phyloP scores from a whole-genome alignment of 805 yeast genomes.

The Metschnikowia orientalis region DNA sequence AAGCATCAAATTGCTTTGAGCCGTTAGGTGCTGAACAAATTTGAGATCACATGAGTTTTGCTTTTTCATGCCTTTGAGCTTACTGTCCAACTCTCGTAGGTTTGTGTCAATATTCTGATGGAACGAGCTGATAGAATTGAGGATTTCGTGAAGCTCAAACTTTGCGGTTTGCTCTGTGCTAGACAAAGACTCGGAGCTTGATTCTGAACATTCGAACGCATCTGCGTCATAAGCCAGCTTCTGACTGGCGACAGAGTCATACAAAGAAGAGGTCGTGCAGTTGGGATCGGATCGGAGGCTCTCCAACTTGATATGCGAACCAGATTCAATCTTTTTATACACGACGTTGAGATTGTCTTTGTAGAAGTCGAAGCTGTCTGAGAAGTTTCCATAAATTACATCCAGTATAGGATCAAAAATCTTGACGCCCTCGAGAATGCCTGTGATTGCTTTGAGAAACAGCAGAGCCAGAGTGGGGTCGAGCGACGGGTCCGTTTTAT shows the following conservation, averaged over 20 bases:
- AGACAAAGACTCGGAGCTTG: not conserved
- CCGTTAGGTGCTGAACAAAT: conserved; percentile 12
- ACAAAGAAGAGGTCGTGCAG: conserved; percentile 8
- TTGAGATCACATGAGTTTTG: conserved; percentile 15
- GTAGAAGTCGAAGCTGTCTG: conserved; percentile 10
- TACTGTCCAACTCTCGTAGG: conserved; percentile 7
- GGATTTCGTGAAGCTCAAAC: conserved; percentile 12
- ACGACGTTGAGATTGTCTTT: conserved; percentile 11
- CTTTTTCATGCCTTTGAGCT: conserved; percentile 9
- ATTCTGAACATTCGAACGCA: conserved; percentile 17
- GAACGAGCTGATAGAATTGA: conserved; percentile 10
- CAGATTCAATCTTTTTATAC: conserved; percentile 2
- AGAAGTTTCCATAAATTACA: conserved; percentile 16
- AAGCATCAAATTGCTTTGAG: conserved; percentile 14
- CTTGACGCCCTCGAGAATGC: conserved; percentile 17
- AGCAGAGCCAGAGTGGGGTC: no score
- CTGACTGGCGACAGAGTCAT: conserved; percentile 1
- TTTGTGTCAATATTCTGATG: conserved; percentile 9
- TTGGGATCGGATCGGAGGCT: conserved; percentile 1
- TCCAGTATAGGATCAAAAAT: conserved; percentile 15
- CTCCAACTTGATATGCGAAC: not conserved
- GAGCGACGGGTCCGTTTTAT: no score
- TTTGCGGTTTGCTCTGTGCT: conserved; percentile 1
- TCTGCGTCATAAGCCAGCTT: conserved; percentile 16
- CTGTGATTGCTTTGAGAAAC: no score